Evolutionary conservation across 1,139 yeast species (phyloP), one percentile per base, ranked within the genome.

Genomic region (Kodamaea derodonti): DNA sequence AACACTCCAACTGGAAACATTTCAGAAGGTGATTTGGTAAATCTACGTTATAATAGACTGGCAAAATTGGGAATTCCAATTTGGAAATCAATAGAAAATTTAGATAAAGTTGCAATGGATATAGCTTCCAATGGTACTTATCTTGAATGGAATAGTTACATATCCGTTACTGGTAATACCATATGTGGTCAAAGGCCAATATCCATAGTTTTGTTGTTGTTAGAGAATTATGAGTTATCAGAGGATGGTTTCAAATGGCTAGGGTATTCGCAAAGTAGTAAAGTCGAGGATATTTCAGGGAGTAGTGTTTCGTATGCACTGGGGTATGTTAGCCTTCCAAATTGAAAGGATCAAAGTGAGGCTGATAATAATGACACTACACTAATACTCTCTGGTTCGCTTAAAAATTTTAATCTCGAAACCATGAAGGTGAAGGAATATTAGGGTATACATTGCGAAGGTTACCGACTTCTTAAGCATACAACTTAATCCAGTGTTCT

Each of bases 161-260:
- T 92, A 8, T 60, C 60, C 3, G 45, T 48, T 2, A 85, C 97
- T 0, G 87, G 83, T 1, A 90, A 92, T 57, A 94, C 98, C 0
- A 84, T 92, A 16, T 94, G 99, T 56, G 99, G 99, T 0, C 84
- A 90, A 41, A 81, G 77, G 42, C 97, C 98, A 0, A 67, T 92
- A 27, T 73, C 78, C 1, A 68, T 87, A 10, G 56, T 90, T 24
- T 57, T 88, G 35, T 61, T 67, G 28, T 60, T 83, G 9, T 51
- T 80, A 47, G 80, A 76, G 38, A 48, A 47, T 27, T 45, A 33
- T 37, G 43, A 31, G n/a, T 36, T 35, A 17, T 10, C 11, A 16
- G 4, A 30, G 9, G 17, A 22, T 4, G 31, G 36, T 8, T 76
- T 88, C 47, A 52, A 72, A 20, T 88, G 97, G 95, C 67, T 83